phyloP scores from a whole-genome alignment of 73 alveolate genomes.

The Symbiodinium pilosum region DNA sequence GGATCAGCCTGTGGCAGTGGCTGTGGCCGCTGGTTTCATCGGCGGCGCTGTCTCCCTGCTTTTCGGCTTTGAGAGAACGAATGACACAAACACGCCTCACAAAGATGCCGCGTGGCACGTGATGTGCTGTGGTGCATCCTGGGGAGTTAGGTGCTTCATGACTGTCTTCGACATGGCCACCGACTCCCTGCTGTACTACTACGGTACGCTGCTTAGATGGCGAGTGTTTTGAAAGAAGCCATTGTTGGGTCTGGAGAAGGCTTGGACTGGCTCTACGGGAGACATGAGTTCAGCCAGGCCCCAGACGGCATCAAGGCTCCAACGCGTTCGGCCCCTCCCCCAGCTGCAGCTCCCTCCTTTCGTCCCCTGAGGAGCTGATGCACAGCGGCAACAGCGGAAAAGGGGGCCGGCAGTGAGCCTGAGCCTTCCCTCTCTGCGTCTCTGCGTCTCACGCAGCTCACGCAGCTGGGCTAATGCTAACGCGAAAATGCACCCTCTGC shows the following conservation, averaged over 20 bases:
- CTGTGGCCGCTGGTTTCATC: slow-evolving; percentile 45
- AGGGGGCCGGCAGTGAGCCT: neutral
- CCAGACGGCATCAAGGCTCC: slow-evolving; percentile 89
- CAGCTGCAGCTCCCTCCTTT: neutral
- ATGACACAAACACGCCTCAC: neutral
- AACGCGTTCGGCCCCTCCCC: neutral
- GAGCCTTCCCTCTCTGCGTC: neutral
- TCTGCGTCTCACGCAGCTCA: too few relatives aligned
- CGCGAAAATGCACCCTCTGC: too few relatives aligned
- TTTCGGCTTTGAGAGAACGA: neutral
- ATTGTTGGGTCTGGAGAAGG: neutral
- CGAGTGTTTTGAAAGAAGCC: neutral
- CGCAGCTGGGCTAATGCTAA: too few relatives aligned
- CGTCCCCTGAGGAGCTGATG: neutral
- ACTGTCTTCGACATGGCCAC: slow-evolving; percentile 73
- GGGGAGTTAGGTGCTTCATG: slow-evolving; percentile 52
- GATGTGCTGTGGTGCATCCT: neutral
- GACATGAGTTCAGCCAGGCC: slow-evolving; percentile 59
- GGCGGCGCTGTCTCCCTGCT: slow-evolving; percentile 55
- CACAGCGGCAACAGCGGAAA: neutral
- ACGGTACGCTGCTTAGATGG: neutral
- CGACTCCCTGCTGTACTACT: slow-evolving; percentile 73
- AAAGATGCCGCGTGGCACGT: neutral
- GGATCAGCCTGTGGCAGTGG: slow-evolving; percentile 78
- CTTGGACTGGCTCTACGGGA: slow-evolving; percentile 49